Conservation (phyloP, 2,329 filamentous ascomycete genomes). For the Xylariaceae sp. region DNA sequence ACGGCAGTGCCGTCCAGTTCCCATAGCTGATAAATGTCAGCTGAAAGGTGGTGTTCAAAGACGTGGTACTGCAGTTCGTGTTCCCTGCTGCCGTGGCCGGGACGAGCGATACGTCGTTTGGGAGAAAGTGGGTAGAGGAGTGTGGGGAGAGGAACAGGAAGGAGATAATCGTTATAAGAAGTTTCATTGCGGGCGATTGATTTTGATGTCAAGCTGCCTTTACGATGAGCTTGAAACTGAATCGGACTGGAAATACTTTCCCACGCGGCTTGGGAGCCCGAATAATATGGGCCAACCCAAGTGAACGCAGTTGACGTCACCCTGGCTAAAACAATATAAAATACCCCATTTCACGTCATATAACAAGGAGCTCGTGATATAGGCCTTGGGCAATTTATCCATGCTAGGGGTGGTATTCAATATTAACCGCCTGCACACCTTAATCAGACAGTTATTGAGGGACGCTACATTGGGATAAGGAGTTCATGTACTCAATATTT, state of each 20-base stretch:
- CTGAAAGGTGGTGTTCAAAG: slow-evolving; percentile 14
- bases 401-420: neutral
- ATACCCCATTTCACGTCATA: no score
- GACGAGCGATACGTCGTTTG: neutral
- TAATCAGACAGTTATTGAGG: no score
- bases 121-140: neutral
- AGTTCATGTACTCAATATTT: no score
- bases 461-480: no score
- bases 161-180: neutral
- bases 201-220: no score
- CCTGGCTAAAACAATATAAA: no score
- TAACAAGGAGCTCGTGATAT: neutral
- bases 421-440: slow-evolving; percentile 4
- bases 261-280: no score
- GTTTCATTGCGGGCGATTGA: neutral
- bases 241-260: no score
- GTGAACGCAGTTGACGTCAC: neutral
- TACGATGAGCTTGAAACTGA: no score
- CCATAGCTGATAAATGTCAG: slow-evolving; percentile 28
- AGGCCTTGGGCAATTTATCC: slow-evolving; percentile 18
- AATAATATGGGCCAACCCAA: no score
- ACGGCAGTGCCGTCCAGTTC: slow-evolving; percentile 32
- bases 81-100: slow-evolving; percentile 8
- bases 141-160: neutral
- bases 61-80: slow-evolving; percentile 16